Percentiles rank a stretch among this genome's conserved stretches.
phyloP scores from a whole-genome alignment of 2,329 filamentous ascomycete species.

The Colletotrichum euphorbiae region DNA sequence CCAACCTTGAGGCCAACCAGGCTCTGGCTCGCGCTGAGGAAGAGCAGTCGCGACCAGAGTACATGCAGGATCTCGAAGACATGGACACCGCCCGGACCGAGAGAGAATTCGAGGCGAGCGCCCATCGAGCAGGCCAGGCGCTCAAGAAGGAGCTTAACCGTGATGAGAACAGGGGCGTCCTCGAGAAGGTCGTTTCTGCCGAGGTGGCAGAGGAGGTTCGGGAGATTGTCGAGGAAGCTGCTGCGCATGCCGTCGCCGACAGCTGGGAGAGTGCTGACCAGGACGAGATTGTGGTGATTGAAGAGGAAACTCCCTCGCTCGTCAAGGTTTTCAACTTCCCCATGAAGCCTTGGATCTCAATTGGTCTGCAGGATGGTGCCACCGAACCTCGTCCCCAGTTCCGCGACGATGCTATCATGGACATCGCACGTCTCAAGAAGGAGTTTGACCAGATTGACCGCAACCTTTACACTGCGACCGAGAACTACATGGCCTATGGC shows the following conservation, averaged over 20 bases:
- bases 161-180: constrained; percentile 61
- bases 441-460: constrained; percentile 98
- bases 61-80: constrained; percentile 62
- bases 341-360: constrained; percentile 95
- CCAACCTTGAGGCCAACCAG: constrained; percentile 69
- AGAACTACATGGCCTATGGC: constrained; percentile 93
- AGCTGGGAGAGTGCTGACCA: constrained; percentile 92
- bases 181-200: constrained; percentile 65
- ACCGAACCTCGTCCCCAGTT: constrained; percentile 71
- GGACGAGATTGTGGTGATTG: constrained; percentile 72
- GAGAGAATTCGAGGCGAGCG: constrained; percentile 64
- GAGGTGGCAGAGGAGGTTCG: constrained; percentile 63
- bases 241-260: constrained; percentile 75
- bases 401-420: constrained; percentile 84
- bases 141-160: constrained; percentile 68
- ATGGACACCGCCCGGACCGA: constrained; percentile 64
- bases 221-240: constrained; percentile 66
- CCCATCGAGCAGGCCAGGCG: constrained; percentile 57
- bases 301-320: constrained; percentile 72
- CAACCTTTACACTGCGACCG: constrained; percentile 88
- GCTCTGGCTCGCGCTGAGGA: constrained; percentile 71
- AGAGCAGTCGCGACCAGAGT: constrained; percentile 69
- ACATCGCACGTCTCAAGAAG: constrained; percentile 95
- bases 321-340: constrained; percentile 95
- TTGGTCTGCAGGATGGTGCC: constrained; percentile 74